Evolutionary conservation across 257 asterid species (phyloP).

Genomic region (Paulownia fortunei): DNA sequence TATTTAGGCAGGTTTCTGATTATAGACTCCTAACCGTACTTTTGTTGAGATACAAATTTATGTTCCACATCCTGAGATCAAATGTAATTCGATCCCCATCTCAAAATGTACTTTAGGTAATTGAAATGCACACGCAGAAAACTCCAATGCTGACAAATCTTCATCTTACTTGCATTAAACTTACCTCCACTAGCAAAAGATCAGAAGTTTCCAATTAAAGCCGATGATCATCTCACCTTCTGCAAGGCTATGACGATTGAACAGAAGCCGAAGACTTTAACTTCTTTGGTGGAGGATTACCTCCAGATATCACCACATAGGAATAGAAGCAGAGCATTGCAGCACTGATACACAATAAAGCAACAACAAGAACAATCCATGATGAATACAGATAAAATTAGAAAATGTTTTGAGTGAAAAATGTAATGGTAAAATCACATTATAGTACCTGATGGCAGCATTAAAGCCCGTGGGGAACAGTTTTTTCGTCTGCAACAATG

Average conservation of each 20-base stretch:
- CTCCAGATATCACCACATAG: slow-evolving; percentile 81
- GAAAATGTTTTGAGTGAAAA: neutral
- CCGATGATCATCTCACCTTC: neutral
- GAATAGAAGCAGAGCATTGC: slow-evolving; percentile 89
- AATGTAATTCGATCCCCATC: neutral
- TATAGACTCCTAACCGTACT: neutral
- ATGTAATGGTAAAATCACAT: neutral
- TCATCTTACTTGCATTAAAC: neutral
- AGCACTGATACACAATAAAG: slow-evolving; percentile 51
- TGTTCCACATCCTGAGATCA: slow-evolving; percentile 3
- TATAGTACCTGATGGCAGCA: slow-evolving; percentile 68
- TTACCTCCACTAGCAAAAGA: slow-evolving; percentile 19
- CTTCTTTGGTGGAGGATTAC: slow-evolving; percentile 78
- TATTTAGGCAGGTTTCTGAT: too few relatives aligned
- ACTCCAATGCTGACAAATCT: neutral
- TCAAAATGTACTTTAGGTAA: neutral
- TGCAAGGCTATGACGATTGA: slow-evolving; percentile 35
- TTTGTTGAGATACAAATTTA: slow-evolving; percentile 2
- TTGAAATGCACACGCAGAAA: neutral
- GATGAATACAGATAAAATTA: neutral
- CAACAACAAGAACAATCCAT: neutral
- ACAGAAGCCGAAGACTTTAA: slow-evolving; percentile 39
- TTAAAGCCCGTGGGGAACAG: slow-evolving; percentile 71
- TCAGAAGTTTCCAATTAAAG: neutral
- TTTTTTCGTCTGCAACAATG: slow-evolving; percentile 51